Evolutionary conservation across 768 basidiomycete genomes (phyloP).

Genomic region (Glaciozyma martinii): DNA sequence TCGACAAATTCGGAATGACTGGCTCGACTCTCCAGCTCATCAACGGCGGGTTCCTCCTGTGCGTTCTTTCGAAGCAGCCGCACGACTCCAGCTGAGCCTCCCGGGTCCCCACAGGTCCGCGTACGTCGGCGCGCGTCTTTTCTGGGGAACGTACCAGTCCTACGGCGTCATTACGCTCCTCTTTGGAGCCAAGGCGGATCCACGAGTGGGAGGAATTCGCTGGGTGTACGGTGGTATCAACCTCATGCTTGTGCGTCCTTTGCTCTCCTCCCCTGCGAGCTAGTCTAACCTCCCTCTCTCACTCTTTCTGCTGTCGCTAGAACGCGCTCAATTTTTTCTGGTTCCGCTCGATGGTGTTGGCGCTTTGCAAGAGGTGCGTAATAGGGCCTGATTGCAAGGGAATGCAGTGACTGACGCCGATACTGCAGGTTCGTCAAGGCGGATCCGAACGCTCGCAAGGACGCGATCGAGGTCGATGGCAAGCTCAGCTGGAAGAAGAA

Average conservation of each 20-base stretch:
- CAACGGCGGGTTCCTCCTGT: conserved; percentile 29
- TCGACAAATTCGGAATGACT: conserved; percentile 26
- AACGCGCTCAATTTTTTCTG: conserved; percentile 14
- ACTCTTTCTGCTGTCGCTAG: neutral
- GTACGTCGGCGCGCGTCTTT: conserved; percentile 26
- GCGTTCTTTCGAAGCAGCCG: neutral
- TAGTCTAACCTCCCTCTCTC: neutral
- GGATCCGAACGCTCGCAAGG: conserved; percentile 1
- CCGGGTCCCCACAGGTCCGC: neutral
- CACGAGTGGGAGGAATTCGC: conserved; percentile 4
- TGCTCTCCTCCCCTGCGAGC: no score
- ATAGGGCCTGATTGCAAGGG: no score
- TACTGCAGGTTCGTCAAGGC: conserved; percentile 12
- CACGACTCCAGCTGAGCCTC: neutral
- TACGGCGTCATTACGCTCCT: conserved; percentile 17
- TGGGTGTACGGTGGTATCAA: conserved; percentile 20
- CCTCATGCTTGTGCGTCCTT: neutral
- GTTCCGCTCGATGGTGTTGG: conserved; percentile 29
- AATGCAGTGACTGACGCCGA: no score
- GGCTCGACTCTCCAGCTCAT: conserved; percentile 22
- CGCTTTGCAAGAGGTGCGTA: conserved; percentile 20
- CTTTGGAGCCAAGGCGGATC: conserved; percentile 8
- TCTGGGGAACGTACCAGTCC: conserved; percentile 29
- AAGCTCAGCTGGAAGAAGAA: conserved; percentile 12
- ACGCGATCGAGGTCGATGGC: conserved; percentile 22